Base-by-base conservation (phyloP, 352 stramenopile genomes). In the Phytophthora podocarpi region DNA sequence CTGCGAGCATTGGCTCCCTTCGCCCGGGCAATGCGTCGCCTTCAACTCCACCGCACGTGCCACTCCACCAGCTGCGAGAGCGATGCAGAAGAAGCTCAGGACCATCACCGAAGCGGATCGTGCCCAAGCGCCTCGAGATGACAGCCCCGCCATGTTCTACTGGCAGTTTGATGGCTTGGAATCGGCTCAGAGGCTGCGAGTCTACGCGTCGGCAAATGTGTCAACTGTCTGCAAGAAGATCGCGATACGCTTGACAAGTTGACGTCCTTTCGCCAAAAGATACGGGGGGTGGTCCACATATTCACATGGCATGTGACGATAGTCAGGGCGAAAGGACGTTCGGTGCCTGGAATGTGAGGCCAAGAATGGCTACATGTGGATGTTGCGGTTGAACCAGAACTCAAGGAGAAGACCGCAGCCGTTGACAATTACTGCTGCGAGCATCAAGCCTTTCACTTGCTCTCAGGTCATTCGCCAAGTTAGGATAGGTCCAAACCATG, bases 1-100 rank as follows among this genome's bases (percentile, higher is more conserved):
- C 24, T 89, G 68, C 12, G 80, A 91, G 62, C 83, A 93, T 58
- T 89, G 81, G 43, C 86, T 90, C 10, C 72, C 74, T 32, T 63
- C 61, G 3, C 81, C 83, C 2, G 81, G 80, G 12, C 83, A 93
- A 26, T 73, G 74, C 34, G 67, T 75, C 32, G 28, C 60, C 18
- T 66, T 62, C 20, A 76, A 50, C 11, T 70, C 55, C 4, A 65
- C 34, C 21, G 60, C 56, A n/a, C 46, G 37, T 2, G 26, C 56
- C 23, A 54, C 24, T 7, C n/a, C 30, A 16, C 23, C 24, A 31
- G 24, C 1, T 37, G 27, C 2, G n/a, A 47, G 20, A 23, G 36
- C 20, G 24, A 41, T 28, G 36, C 21, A 70, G 10, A 65, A 28
- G 31, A 77, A 13, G 5, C n/a, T n/a, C n/a, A n/a, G n/a, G n/a